These are phyloP conservation scores for Saccharomycopsis guyanensis DNA, from an alignment of 805 yeast species.

Conservation along the genomic window DNA sequence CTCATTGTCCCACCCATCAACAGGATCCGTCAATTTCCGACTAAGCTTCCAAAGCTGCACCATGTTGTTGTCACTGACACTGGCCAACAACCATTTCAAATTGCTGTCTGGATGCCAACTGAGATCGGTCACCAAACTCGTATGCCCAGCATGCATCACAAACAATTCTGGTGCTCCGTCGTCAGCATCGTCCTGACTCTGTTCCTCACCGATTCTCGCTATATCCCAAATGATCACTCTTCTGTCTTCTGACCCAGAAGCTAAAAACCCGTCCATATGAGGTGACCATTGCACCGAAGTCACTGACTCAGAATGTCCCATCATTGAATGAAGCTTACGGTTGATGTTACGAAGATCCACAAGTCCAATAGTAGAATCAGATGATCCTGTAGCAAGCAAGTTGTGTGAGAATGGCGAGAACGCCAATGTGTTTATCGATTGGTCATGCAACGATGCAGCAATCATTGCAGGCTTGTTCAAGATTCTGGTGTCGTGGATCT, in stretches of 20 bases:
- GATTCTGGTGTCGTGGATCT: slow-evolving; percentile 47
- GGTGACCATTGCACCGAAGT: slow-evolving; percentile 75
- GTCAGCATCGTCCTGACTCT: slow-evolving; percentile 77
- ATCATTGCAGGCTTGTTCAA: slow-evolving; percentile 24
- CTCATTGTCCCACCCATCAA: slow-evolving; percentile 18
- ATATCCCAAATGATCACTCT: slow-evolving; percentile 79
- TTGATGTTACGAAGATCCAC: slow-evolving; percentile 50
- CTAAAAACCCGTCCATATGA: slow-evolving; percentile 65
- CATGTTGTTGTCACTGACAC: slow-evolving; percentile 40
- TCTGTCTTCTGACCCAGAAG: slow-evolving; percentile 71
- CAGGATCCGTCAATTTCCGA: slow-evolving; percentile 28
- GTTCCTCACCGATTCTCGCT: slow-evolving; percentile 73
- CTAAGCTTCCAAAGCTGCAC: slow-evolving; percentile 40
- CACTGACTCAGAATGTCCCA: slow-evolving; percentile 72
- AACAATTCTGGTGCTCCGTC: slow-evolving; percentile 85
- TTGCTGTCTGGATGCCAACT: slow-evolving; percentile 50
- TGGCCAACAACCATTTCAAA: slow-evolving; percentile 70
- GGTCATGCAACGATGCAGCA: slow-evolving; percentile 25
- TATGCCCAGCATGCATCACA: slow-evolving; percentile 92
- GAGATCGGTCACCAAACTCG: slow-evolving; percentile 67
- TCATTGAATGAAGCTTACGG: slow-evolving; percentile 56
- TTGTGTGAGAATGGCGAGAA: slow-evolving; percentile 57
- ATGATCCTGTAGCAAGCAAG: slow-evolving; percentile 61
- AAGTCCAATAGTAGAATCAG: slow-evolving; percentile 58
- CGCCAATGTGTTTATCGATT: slow-evolving; percentile 53